phyloP scores from a whole-genome alignment of 2,329 filamentous ascomycete species.

The Sarocladium brachiariae region DNA sequence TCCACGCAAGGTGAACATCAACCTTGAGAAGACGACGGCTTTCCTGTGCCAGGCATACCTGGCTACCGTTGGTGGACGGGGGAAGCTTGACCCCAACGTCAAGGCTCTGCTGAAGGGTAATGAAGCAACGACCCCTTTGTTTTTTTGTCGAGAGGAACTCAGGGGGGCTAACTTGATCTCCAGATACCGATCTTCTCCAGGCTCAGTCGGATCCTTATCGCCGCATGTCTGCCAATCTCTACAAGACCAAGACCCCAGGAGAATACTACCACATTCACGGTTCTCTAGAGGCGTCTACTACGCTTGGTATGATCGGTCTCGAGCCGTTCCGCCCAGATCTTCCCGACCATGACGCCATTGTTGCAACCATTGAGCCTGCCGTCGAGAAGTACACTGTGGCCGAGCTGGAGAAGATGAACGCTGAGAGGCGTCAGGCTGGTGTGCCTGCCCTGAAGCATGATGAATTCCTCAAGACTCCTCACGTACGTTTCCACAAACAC shows the following conservation, averaged over 20 bases:
- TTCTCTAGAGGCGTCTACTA: constrained; percentile 63
- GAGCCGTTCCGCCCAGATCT: constrained; percentile 54
- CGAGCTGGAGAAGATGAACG: constrained; percentile 54
- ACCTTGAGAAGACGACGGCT: constrained; percentile 33
- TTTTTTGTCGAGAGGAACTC: background rate
- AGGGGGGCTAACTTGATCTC: too few species aligned
- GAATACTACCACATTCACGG: constrained; percentile 72
- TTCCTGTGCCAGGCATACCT: constrained; percentile 34
- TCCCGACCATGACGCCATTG: constrained; percentile 51
- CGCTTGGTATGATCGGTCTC: constrained; percentile 63
- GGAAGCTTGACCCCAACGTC: constrained; percentile 30
- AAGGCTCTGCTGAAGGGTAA: constrained; percentile 24
- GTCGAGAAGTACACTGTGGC: constrained; percentile 46
- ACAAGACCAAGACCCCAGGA: constrained; percentile 57
- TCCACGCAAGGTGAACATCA: constrained; percentile 20
- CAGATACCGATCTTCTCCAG: constrained; percentile 64
- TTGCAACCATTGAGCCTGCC: constrained; percentile 51
- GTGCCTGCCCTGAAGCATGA: constrained; percentile 52
- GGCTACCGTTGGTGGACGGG: constrained; percentile 28
- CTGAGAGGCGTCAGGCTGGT: constrained; percentile 50
- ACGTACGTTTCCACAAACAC: constrained; percentile 25
- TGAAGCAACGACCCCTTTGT: background rate
- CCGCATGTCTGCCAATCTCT: constrained; percentile 65
- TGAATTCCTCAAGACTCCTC: constrained; percentile 48
- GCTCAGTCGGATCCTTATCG: constrained; percentile 68